These are phyloP conservation scores for Glonium stellatum DNA, from an alignment of 495 filamentous ascomycete species.

Conservation along the genomic window DNA sequence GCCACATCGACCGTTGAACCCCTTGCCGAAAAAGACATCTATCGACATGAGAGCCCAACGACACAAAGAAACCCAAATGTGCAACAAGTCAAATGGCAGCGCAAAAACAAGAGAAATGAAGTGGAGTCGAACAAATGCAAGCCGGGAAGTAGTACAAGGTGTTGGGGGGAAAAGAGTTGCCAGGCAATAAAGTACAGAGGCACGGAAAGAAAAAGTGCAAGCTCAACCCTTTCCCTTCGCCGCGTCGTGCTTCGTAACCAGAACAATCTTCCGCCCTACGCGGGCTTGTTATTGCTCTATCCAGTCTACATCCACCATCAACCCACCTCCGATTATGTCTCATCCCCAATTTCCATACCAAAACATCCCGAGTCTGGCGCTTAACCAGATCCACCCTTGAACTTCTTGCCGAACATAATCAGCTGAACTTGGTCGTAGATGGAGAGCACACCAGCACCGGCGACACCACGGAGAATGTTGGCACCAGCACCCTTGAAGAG, in stretches of 20 bases:
- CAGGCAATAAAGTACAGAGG: constrained; percentile 55
- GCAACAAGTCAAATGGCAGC: constrained; percentile 16
- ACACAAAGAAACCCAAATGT: constrained; percentile 8
- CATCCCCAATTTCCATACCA: constrained; percentile 13
- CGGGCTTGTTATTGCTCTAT: constrained; percentile 27
- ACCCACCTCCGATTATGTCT: constrained; percentile 22
- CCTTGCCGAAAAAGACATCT: constrained; percentile 15
- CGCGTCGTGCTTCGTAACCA: constrained; percentile 30
- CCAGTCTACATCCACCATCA: constrained; percentile 27
- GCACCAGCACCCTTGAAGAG: constrained; percentile 99
- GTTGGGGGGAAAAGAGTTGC: constrained; percentile 41
- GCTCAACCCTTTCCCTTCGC: constrained; percentile 12
- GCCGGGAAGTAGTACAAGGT: constrained; percentile 34
- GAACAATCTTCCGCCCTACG: constrained; percentile 40
- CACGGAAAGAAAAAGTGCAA: constrained; percentile 10
- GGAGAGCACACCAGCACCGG: constrained; percentile 99
- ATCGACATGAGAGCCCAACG: constrained; percentile 14
- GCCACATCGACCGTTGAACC: constrained; percentile 14
- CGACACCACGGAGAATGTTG: constrained; percentile 99
- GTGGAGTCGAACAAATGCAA: constrained; percentile 29
- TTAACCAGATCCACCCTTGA: constrained; percentile 87
- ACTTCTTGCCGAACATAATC: constrained; percentile 98
- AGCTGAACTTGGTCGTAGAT: constrained; percentile 99
- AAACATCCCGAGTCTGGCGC: constrained; percentile 31
- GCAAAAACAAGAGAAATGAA: constrained; percentile 16